These are phyloP conservation scores for Turnera subulata DNA, from an alignment of 345 rosid species.

Conservation along the genomic window DNA sequence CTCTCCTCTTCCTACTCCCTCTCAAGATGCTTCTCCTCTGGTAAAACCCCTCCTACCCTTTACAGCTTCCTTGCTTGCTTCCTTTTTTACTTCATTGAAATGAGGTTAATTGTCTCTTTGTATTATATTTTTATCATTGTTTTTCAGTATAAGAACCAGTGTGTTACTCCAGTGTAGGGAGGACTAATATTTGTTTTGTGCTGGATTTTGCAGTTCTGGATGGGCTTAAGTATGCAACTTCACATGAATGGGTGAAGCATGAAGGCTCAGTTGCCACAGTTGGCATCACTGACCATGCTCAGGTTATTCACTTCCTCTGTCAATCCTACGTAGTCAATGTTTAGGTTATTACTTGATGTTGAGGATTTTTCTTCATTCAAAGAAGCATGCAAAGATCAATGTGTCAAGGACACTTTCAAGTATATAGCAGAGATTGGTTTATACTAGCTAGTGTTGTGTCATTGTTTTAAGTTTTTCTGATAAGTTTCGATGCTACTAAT, in stretches of 20 bases:
- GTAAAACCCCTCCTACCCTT: slow-evolving; percentile 25
- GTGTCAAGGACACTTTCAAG: too few relatives aligned
- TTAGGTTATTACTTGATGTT: not conserved
- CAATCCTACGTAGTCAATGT: not conserved
- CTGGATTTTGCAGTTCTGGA: slow-evolving; percentile 56
- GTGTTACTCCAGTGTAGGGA: too few relatives aligned
- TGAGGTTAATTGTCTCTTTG: not conserved
- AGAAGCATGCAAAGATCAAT: too few relatives aligned
- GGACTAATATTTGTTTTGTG: too few relatives aligned
- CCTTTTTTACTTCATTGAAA: not conserved
- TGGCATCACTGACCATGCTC: slow-evolving; percentile 97
- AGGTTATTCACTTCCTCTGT: slow-evolving; percentile 40
- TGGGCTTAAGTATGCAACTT: slow-evolving; percentile 82
- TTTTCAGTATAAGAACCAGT: too few relatives aligned
- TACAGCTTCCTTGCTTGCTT: not conserved
- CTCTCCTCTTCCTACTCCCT: too few relatives aligned
- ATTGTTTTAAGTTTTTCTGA: too few relatives aligned
- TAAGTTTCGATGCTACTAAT: too few relatives aligned
- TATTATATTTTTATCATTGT: too few relatives aligned
- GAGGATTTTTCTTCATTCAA: too few relatives aligned
- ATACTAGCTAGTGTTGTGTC: too few relatives aligned
- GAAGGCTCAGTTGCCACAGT: slow-evolving; percentile 79
- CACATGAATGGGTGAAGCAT: slow-evolving; percentile 97
- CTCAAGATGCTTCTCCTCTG: slow-evolving; percentile 81
- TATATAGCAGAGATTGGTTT: too few relatives aligned